A percentile compares a stretch with the other conserved stretches of the same genome.
phyloP scores from a whole-genome alignment of 345 rosid species.

The Odontarrhena argentea region DNA sequence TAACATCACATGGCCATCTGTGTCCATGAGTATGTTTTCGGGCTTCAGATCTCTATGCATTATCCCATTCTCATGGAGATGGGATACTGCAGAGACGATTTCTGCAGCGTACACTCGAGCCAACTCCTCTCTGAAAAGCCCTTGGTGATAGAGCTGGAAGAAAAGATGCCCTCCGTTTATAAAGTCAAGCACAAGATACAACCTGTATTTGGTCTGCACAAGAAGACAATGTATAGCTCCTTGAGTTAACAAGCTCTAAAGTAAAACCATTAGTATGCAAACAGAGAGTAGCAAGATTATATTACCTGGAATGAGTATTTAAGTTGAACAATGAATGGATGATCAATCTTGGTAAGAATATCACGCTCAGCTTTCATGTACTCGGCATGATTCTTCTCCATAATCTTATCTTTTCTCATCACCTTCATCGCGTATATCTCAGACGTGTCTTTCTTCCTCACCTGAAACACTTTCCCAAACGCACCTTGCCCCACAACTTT shows the following conservation, averaged over 20 bases:
- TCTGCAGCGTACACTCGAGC: constrained; percentile 93
- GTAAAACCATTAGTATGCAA: neutral
- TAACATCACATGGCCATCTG: constrained; percentile 88
- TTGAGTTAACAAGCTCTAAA: neutral
- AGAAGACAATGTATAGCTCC: constrained; percentile 11
- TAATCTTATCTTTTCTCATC: constrained; percentile 88
- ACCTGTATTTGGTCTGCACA: constrained; percentile 83
- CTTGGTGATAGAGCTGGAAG: constrained; percentile 94
- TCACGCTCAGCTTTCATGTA: constrained; percentile 98
- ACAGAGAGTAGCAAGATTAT: constrained; percentile 2
- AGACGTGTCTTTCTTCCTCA: constrained; percentile 75
- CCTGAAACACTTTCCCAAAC: constrained; percentile 93
- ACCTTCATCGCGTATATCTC: constrained; percentile 98
- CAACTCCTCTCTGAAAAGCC: constrained; percentile 97
- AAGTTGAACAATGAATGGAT: constrained; percentile 92
- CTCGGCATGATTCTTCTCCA: constrained; percentile 91
- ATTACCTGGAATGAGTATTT: constrained; percentile 86
- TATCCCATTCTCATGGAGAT: constrained; percentile 91
- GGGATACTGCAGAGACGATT: constrained; percentile 83
- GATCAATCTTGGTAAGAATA: constrained; percentile 75
- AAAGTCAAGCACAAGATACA: constrained; percentile 89
- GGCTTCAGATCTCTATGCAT: constrained; percentile 99
- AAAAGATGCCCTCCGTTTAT: constrained; percentile 96
- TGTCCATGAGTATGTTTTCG: constrained; percentile 84
- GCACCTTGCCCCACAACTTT: constrained; percentile 96